phyloP scores from a whole-genome alignment of 108 stramenopile species.

The Asterionellopsis glacialis region DNA sequence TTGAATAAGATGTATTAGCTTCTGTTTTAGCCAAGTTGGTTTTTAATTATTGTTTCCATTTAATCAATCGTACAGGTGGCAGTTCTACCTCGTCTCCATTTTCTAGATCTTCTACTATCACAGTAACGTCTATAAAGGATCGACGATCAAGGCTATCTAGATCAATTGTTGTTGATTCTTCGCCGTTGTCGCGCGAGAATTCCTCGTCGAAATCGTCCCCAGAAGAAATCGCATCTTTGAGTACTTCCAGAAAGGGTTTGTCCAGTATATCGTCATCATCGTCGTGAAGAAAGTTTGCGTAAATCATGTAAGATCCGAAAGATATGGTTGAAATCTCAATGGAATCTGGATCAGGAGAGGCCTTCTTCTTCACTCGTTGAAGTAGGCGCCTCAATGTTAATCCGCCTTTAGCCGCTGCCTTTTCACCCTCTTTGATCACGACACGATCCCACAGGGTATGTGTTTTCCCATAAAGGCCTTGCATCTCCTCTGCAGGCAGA shows the following conservation, averaged over 20 bases:
- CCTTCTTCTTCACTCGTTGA: slow-evolving; percentile 43
- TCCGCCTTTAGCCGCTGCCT: slow-evolving; percentile 41
- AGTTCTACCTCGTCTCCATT: slow-evolving; percentile 77
- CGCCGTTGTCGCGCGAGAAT: neutral
- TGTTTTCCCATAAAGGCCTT: slow-evolving; percentile 47
- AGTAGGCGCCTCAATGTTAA: slow-evolving; percentile 54
- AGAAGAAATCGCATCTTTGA: slow-evolving; percentile 48
- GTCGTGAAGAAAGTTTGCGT: slow-evolving; percentile 79
- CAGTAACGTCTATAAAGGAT: slow-evolving; percentile 52
- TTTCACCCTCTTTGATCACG: slow-evolving; percentile 57
- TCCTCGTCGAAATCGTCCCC: slow-evolving; percentile 36
- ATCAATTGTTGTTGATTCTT: slow-evolving; percentile 11
- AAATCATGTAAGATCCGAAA: slow-evolving; percentile 74
- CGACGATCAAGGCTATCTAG: slow-evolving; percentile 3
- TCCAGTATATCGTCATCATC: slow-evolving; percentile 63
- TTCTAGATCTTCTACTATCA: slow-evolving; percentile 61
- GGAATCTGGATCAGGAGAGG: slow-evolving; percentile 30
- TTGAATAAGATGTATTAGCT: no score
- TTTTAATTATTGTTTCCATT: no score
- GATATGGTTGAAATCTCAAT: slow-evolving; percentile 62
- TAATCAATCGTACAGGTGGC: slow-evolving; percentile 27
- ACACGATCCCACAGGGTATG: slow-evolving; percentile 94
- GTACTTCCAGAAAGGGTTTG: slow-evolving; percentile 44
- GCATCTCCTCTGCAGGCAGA: slow-evolving; percentile 64
- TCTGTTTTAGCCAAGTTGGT: no score